Conservation (phyloP, 2,329 filamentous ascomycete genomes). For the Colletotrichum salicis region DNA sequence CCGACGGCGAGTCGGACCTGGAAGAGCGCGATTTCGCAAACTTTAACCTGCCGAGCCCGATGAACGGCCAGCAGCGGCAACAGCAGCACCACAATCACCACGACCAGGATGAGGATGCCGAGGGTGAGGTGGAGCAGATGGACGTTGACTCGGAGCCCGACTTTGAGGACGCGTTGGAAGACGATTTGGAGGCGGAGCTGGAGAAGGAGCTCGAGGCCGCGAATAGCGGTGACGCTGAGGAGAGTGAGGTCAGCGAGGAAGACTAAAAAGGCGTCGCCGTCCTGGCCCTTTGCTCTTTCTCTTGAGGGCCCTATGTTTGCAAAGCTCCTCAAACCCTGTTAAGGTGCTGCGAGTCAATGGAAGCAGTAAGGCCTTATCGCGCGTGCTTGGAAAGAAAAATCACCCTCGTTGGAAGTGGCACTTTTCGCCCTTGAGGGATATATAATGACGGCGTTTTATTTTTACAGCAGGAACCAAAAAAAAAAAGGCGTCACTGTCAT, state of each 20-base stretch:
- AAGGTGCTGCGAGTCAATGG: background rate
- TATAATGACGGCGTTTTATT: constrained; percentile 28
- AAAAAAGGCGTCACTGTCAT: constrained; percentile 18
- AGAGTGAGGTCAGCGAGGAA: constrained; percentile 75
- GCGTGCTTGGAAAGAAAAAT: background rate
- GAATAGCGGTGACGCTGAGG: constrained; percentile 60
- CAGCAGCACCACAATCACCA: constrained; percentile 38
- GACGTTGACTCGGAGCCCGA: constrained; percentile 43
- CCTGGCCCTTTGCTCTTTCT: background rate
- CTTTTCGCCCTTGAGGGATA: background rate
- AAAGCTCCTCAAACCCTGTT: background rate
- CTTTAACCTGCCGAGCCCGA: constrained; percentile 65
- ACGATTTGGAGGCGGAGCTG: constrained; percentile 67
- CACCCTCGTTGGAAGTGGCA: background rate
- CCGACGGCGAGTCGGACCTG: constrained; percentile 58
- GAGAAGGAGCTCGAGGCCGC: constrained; percentile 61
- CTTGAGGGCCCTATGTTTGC: background rate
- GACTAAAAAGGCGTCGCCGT: constrained; percentile 53
- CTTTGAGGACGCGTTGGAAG: constrained; percentile 56
- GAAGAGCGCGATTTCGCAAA: constrained; percentile 52
- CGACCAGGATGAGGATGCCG: constrained; percentile 39
- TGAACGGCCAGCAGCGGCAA: constrained; percentile 50
- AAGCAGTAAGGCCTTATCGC: background rate
- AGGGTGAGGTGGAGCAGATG: constrained; percentile 39
- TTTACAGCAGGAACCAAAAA: constrained; percentile 3